Conservation (phyloP, 78 protist species). For the Isochrysis galbana region DNA sequence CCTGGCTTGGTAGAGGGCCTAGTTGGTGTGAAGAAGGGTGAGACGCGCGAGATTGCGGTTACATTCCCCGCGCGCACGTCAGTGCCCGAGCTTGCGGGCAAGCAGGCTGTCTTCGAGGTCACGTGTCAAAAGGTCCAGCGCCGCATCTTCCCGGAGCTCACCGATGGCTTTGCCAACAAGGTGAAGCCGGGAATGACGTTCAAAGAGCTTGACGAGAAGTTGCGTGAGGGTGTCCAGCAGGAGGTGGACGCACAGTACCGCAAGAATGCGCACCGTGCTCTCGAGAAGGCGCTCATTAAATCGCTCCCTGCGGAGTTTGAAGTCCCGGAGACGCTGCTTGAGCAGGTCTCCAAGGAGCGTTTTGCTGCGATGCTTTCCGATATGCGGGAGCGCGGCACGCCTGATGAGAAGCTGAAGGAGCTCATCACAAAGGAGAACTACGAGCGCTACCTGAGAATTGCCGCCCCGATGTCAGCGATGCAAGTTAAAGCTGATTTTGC, state of each 20-base stretch:
- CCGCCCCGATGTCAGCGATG: too few relatives aligned
- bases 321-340: too few relatives aligned
- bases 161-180: neutral
- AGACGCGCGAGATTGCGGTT: neutral
- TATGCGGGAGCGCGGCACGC: too few relatives aligned
- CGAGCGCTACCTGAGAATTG: too few relatives aligned
- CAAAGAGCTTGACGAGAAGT: neutral
- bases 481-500: too few relatives aligned
- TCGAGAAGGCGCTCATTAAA: neutral
- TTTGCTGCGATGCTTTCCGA: too few relatives aligned
- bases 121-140: neutral
- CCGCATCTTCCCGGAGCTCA: neutral
- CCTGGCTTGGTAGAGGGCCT: neutral
- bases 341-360: too few relatives aligned
- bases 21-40: neutral
- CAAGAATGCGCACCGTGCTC: too few relatives aligned
- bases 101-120: neutral
- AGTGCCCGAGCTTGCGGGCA: neutral
- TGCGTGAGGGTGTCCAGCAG: neutral
- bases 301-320: too few relatives aligned
- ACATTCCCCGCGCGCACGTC: neutral
- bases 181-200: neutral
- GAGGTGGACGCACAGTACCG: neutral
- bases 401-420: too few relatives aligned
- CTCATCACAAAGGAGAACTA: too few relatives aligned